These are phyloP conservation scores for Chaetomiaceae sp. DNA, from an alignment of 2,329 filamentous ascomycete genomes.

Conservation along the genomic window DNA sequence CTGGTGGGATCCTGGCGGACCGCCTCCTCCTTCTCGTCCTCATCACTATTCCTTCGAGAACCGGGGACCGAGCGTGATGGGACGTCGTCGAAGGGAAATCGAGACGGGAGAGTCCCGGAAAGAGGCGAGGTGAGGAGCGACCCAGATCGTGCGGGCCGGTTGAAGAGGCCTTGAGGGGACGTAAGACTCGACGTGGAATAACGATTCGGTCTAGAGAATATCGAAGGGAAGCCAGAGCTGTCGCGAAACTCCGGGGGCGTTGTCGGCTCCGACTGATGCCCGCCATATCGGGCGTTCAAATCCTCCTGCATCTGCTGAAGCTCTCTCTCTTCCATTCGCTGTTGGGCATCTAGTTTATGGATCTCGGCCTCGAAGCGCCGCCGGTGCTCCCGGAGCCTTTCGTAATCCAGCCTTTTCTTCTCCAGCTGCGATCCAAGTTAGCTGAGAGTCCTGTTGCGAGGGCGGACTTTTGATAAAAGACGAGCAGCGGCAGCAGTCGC, in stretches of 20 bases:
- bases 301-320: constrained; percentile 82
- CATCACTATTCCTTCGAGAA: constrained; percentile 85
- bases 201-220: constrained; percentile 78
- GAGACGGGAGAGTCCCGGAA: constrained; percentile 55
- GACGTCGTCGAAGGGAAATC: constrained; percentile 59
- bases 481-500: not conserved
- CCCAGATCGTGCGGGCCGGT: constrained; percentile 69
- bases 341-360: constrained; percentile 81
- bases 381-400: constrained; percentile 83
- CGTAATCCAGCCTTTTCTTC: constrained; percentile 90
- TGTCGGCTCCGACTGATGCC: constrained; percentile 89
- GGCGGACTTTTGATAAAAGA: too few relatives aligned
- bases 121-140: constrained; percentile 78
- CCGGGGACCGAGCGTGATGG: constrained; percentile 82
- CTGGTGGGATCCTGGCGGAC: constrained; percentile 65
- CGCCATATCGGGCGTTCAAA: constrained; percentile 53
- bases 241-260: constrained; percentile 93
- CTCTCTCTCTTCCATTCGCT: constrained; percentile 77
- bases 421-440: constrained; percentile 60
- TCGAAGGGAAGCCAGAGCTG: constrained; percentile 66
- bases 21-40: constrained; percentile 78
- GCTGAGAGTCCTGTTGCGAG: constrained; percentile 11
- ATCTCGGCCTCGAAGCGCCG: constrained; percentile 89
- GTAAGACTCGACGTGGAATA: constrained; percentile 86
- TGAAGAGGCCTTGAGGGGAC: constrained; percentile 71